Conservation (phyloP, 2,329 filamentous ascomycete species). For the Geosmithia putterillii region DNA sequence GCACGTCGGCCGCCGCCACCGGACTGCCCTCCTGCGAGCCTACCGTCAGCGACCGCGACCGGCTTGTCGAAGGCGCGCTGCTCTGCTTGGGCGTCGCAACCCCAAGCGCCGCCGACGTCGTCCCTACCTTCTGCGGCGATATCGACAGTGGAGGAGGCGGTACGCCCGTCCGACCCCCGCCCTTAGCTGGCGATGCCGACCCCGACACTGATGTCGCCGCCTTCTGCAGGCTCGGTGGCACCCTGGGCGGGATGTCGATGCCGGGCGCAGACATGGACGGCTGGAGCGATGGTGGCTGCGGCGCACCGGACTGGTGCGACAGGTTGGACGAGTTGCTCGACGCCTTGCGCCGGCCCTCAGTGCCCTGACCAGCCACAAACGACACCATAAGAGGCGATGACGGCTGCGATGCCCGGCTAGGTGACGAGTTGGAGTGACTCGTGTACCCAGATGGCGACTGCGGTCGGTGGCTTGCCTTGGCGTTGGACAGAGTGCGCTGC, state of each 20-base stretch:
- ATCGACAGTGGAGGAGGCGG: constrained; percentile 36
- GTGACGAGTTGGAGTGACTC: constrained; percentile 76
- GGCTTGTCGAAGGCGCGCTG: constrained; percentile 49
- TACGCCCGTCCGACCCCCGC: constrained; percentile 22
- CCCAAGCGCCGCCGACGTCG: constrained; percentile 7
- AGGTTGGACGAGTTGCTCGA: constrained; percentile 80
- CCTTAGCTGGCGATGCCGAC: constrained; percentile 44
- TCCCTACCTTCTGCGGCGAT: constrained; percentile 47
- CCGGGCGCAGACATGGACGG: constrained; percentile 40
- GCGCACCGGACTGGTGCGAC: constrained; percentile 59
- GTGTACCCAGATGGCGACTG: constrained; percentile 70
- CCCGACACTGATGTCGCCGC: constrained; percentile 41
- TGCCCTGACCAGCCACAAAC: constrained; percentile 75
- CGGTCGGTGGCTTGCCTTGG: constrained; percentile 65
- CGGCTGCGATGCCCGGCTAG: constrained; percentile 66
- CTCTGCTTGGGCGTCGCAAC: constrained; percentile 46
- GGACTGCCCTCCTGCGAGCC: constrained; percentile 87
- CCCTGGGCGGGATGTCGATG: constrained; percentile 61
- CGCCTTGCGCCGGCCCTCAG: constrained; percentile 73
- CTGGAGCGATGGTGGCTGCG: constrained; percentile 41
- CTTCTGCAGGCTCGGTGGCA: constrained; percentile 46
- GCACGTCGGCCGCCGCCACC: constrained; percentile 51
- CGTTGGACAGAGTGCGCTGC: constrained; percentile 73
- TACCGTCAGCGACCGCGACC: constrained; percentile 80
- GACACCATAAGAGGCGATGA: constrained; percentile 76